A percentile compares a stretch with the other conserved stretches of the same genome.
phyloP scores from a whole-genome alignment of 495 filamentous ascomycete genomes.

The Hypomontagnella monticulosa region DNA sequence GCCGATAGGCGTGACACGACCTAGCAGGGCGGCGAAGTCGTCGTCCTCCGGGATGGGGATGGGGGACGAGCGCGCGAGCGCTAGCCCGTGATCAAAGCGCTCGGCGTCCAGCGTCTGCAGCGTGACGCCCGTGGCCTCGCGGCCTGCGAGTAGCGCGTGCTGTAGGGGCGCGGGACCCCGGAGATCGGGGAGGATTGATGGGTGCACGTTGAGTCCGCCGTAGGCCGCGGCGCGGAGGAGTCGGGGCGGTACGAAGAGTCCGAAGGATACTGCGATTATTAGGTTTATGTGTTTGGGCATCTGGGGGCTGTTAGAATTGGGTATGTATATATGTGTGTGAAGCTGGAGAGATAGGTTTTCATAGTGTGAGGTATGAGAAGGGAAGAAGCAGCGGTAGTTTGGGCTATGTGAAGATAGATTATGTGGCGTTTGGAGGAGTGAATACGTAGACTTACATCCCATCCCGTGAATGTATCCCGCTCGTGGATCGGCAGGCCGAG shows the following conservation, averaged over 20 bases:
- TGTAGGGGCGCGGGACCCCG: slow-evolving; percentile 79
- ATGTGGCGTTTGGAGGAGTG: no score
- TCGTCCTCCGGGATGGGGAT: slow-evolving; percentile 30
- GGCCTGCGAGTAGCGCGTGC: slow-evolving; percentile 72
- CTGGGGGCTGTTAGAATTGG: slow-evolving; percentile 46
- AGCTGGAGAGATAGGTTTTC: no score
- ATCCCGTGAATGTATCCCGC: slow-evolving; percentile 81
- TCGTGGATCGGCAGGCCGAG: slow-evolving; percentile 75
- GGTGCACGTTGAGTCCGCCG: slow-evolving; percentile 93
- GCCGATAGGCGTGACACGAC: slow-evolving; percentile 59
- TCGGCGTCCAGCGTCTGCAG: slow-evolving; percentile 83
- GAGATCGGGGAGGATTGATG: slow-evolving; percentile 89
- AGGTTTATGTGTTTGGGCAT: slow-evolving; percentile 76
- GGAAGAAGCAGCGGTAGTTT: not conserved
- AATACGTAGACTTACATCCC: slow-evolving; percentile 69
- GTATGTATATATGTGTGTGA: not conserved
- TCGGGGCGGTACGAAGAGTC: slow-evolving; percentile 82
- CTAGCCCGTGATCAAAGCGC: slow-evolving; percentile 78
- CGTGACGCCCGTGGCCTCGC: slow-evolving; percentile 71
- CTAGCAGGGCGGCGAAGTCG: slow-evolving; percentile 40
- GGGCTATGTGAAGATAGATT: no score
- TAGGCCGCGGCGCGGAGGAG: slow-evolving; percentile 75
- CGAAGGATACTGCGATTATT: slow-evolving; percentile 95
- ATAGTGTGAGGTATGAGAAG: not conserved
- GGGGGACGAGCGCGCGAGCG: slow-evolving; percentile 69